Percentiles rank a stretch among this genome's conserved stretches.
These are phyloP conservation scores for apple (Malus domestica) DNA, from an alignment of 306 rosid species.

Conservation along the genomic window ASM211411v1 NC_041793.1:43391501-43392000, in stretches of 20 bases:
- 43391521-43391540: not conserved
- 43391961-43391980: not conserved
- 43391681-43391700: not conserved
- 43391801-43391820: constrained; percentile 10
- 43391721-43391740: not conserved
- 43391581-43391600: not conserved
- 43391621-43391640: not conserved
- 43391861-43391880: not conserved
- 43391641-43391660: not conserved
- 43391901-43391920: not conserved
- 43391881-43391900: not conserved
- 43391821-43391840: constrained; percentile 28
- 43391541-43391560: not conserved
- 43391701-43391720: not conserved
- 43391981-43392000: not conserved
- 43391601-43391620: not conserved
- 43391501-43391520: constrained; percentile 33
- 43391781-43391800: not conserved
- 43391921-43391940: no score
- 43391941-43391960: no score
- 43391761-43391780: not conserved
- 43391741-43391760: not conserved
- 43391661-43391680: not conserved
- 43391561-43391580: not conserved
- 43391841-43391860: not conserved